These are phyloP conservation scores for Fusarium siculi DNA, from an alignment of 2,329 filamentous ascomycete species.

Conservation along the genomic window DNA sequence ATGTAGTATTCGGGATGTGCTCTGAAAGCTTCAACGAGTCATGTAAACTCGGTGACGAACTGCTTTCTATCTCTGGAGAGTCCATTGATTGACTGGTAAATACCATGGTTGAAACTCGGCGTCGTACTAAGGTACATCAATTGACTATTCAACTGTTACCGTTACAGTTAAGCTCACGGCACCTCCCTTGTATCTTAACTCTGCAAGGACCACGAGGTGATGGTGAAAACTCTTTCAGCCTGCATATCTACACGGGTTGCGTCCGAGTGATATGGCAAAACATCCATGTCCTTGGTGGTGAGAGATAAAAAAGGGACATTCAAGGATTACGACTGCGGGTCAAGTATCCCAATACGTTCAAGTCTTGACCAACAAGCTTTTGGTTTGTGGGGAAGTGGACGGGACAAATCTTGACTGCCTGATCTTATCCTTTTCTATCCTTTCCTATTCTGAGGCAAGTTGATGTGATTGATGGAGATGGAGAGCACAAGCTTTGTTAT, in stretches of 20 bases:
- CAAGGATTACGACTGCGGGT: conserved; percentile 30
- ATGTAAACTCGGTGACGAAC: not conserved
- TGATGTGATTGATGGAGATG: conserved; percentile 5
- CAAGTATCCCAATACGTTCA: conserved; percentile 27
- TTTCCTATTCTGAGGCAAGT: not conserved
- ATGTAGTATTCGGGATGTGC: not conserved
- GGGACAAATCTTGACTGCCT: conserved; percentile 32
- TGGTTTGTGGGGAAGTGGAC: conserved; percentile 36
- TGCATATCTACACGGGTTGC: not conserved
- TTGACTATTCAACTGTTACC: not conserved
- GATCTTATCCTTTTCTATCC: conserved; percentile 2
- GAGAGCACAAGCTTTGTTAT: not conserved
- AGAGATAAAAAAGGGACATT: conserved; percentile 27
- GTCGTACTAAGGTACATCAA: not conserved
- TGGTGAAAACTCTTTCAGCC: conserved; percentile 1
- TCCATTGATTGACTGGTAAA: not conserved
- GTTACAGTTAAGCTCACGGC: not conserved
- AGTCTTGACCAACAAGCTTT: conserved; percentile 35
- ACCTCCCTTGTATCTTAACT: not conserved
- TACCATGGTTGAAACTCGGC: not conserved
- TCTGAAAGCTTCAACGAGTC: not conserved
- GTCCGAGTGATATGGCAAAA: not conserved
- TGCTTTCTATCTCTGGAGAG: not conserved
- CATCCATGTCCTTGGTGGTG: conserved; percentile 10
- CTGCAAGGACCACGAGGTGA: not conserved